Evolutionary conservation across 1,139 yeast genomes (phyloP).

Genomic region (Debaryomyces fabryi): DNA sequence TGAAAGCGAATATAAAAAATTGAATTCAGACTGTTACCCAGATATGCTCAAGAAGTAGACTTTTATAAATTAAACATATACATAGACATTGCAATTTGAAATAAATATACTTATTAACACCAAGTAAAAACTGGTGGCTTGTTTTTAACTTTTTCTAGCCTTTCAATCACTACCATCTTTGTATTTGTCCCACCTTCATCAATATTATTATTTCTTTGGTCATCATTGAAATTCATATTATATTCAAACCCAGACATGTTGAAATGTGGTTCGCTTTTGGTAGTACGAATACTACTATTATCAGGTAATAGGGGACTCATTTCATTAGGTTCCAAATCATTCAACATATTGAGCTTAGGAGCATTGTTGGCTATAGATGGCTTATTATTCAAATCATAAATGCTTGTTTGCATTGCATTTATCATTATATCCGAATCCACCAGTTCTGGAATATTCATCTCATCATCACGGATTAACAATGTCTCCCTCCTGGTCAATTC

Average conservation of each 20-base stretch:
- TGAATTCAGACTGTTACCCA: slow-evolving; percentile 34
- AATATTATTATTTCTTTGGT: slow-evolving; percentile 12
- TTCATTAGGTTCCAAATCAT: slow-evolving; percentile 10
- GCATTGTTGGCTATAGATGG: background rate
- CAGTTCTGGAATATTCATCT: slow-evolving; percentile 55
- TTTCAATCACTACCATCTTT: slow-evolving; percentile 59
- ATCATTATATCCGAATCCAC: slow-evolving; percentile 17
- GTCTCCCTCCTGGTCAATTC: slow-evolving; percentile 65
- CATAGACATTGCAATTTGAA: background rate
- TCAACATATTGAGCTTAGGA: background rate
- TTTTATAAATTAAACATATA: background rate
- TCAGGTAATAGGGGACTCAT: slow-evolving; percentile 13
- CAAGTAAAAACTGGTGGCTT: slow-evolving; percentile 72
- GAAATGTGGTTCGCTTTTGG: slow-evolving; percentile 4
- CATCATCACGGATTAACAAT: slow-evolving; percentile 62
- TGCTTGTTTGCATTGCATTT: slow-evolving; percentile 25
- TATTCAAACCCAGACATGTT: slow-evolving; percentile 28
- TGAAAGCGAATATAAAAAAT: slow-evolving; percentile 28
- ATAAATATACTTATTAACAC: slow-evolving; percentile 41
- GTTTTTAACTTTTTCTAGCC: slow-evolving; percentile 57
- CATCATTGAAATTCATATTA: slow-evolving; percentile 16
- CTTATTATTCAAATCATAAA: slow-evolving; percentile 18
- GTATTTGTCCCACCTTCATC: slow-evolving; percentile 25
- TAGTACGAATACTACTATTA: slow-evolving; percentile 4
- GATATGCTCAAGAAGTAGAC: background rate